Conservation (phyloP, 306 rosid species). For the peach (Prunus persica) region DNA sequence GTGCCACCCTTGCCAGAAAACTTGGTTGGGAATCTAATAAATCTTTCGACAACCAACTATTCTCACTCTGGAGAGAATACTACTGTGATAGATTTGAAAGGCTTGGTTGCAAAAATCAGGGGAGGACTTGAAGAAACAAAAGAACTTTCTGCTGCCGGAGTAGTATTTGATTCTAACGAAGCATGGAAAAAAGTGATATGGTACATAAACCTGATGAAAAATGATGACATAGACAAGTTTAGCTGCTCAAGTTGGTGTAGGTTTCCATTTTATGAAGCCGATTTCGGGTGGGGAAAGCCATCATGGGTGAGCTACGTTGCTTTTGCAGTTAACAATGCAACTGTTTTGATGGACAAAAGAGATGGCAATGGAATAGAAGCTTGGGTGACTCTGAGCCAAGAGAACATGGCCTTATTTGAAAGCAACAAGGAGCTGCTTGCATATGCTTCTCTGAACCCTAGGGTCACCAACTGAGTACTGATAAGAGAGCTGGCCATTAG, state of each 20-base stretch:
- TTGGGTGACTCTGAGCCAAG: conserved; percentile 16
- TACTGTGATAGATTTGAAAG: neutral
- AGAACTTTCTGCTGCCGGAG: neutral
- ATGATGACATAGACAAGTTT: neutral
- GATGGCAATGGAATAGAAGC: conserved; percentile 31
- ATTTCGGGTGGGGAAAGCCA: conserved; percentile 40
- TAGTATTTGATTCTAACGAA: neutral
- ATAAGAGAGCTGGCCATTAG: too few relatives aligned
- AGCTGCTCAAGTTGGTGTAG: conserved; percentile 24
- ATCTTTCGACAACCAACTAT: too few relatives aligned
- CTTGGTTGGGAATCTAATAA: conserved; percentile 20
- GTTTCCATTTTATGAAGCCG: conserved; percentile 19
- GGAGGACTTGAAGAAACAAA: neutral
- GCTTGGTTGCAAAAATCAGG: neutral
- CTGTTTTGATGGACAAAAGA: conserved; percentile 23
- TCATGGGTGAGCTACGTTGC: conserved; percentile 23
- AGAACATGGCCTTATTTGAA: conserved; percentile 22
- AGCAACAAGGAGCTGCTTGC: conserved; percentile 20
- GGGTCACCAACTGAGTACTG: neutral
- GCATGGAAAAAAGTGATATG: neutral
- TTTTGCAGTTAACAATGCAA: neutral
- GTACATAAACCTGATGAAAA: neutral
- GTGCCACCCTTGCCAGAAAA: neutral
- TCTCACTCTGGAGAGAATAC: neutral
- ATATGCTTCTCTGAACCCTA: conserved; percentile 18